Base-by-base conservation (phyloP, 306 rosid species). In the Leucaena leucocephala region DNA sequence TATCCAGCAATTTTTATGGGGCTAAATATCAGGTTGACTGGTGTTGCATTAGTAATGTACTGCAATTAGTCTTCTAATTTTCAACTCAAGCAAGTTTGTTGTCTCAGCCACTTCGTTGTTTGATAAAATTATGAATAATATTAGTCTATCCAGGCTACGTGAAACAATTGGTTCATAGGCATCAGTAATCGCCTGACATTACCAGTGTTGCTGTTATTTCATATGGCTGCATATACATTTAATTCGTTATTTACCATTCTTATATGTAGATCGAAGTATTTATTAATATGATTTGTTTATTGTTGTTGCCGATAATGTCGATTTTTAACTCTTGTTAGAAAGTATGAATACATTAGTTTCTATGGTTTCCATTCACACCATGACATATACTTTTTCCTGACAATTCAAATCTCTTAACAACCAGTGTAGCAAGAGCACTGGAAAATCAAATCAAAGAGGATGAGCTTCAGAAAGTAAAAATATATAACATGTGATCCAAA, bases 1-100 rank as follows among this genome's bases (percentile, higher is more conserved):
- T 46, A 48, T 58, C 10, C 33, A 58, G 59, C 59, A 71, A 55
- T 71, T 66, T 58, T 71, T 68, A 78, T 78, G 62, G 64, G 78
- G 62, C 44, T 64, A 71, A 62, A 69, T 74, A 19, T 68, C 11
- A 61, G 77, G 46, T 61, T 59, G 65, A 27, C 15, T 4, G 65
- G 38, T 4, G 38, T 59, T 59, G 65, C 16, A 4, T 59, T 59
- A 33, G 34, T 21, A 11, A 27, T 59, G 17, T 1, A 12, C 38
- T 11, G 16, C 38, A 14, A 12, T 59, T 27, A 11, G 39, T 59
- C 16, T 21, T 21, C 65, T 59, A 9, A 59, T 27, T 59, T 27
- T 27, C 65, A 22, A 59, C 15, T 27, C 6, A 4, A 59, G 65
- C 38, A 22, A 27, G 38, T 59, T 59, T 27, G 16, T 59, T 22